phyloP scores from a whole-genome alignment of 2,329 filamentous ascomycete genomes.

The Eutypella sp. region DNA sequence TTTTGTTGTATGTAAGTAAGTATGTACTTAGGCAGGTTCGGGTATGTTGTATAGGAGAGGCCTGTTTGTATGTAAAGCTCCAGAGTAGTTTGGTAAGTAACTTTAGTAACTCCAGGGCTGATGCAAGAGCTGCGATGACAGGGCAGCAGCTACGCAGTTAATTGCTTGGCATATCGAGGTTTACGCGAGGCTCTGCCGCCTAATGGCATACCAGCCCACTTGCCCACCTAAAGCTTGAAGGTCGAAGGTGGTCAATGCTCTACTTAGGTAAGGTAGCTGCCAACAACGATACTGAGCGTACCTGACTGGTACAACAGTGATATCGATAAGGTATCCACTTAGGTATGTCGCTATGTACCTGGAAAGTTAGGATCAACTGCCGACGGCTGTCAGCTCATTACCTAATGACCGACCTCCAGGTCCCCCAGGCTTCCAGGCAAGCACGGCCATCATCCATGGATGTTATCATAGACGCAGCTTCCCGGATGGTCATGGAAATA shows the following conservation, averaged over 20 bases:
- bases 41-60: background rate
- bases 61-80: background rate
- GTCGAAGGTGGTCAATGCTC: background rate
- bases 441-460: too few relatives aligned
- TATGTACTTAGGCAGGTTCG: background rate
- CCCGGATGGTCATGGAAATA: too few relatives aligned
- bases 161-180: background rate
- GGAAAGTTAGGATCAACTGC: too few relatives aligned
- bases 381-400: too few relatives aligned
- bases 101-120: background rate
- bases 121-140: background rate
- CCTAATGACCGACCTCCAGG: too few relatives aligned
- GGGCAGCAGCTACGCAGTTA: background rate
- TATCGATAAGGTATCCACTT: too few relatives aligned
- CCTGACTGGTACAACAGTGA: too few relatives aligned
- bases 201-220: background rate
- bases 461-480: too few relatives aligned
- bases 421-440: too few relatives aligned
- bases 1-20: background rate
- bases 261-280: background rate
- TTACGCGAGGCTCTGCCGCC: conserved; percentile 1
- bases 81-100: background rate
- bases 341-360: too few relatives aligned
- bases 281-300: too few relatives aligned
- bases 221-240: background rate